Evolutionary conservation across 2,329 filamentous ascomycete species (phyloP).

Genomic region (Colletotrichum higginsianum): DNA sequence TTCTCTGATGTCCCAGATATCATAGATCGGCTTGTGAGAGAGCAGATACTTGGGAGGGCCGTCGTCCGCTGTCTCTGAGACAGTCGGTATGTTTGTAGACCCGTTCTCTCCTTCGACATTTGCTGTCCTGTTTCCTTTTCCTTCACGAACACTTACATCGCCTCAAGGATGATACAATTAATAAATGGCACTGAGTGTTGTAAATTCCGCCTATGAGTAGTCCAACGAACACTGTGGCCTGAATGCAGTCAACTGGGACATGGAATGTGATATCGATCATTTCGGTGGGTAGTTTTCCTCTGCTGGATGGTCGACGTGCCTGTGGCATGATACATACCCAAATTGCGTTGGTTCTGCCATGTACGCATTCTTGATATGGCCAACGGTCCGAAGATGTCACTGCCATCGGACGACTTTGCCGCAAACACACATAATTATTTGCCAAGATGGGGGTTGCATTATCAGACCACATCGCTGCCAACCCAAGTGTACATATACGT

Average conservation of each 20-base stretch:
- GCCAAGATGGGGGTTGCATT: constrained; percentile 2
- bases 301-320: not conserved
- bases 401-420: not conserved
- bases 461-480: too few species aligned
- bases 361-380: not conserved
- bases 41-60: not conserved
- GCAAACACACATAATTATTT: not conserved
- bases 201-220: too few species aligned
- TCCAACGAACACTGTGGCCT: too few species aligned
- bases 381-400: not conserved
- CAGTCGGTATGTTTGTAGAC: too few species aligned
- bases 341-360: not conserved
- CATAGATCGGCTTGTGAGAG: not conserved
- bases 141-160: too few species aligned
- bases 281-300: too few species aligned
- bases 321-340: not conserved
- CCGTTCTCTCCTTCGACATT: too few species aligned
- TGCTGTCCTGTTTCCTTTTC: too few species aligned
- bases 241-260: too few species aligned
- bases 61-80: not conserved
- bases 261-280: too few species aligned
- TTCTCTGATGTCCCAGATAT: not conserved
- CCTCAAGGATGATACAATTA: too few species aligned
- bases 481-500: not conserved
- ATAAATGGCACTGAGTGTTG: too few species aligned